Percentiles rank a stretch among this genome's conserved stretches.
phyloP scores from a whole-genome alignment of 345 rosid species.

The Kernera saxatilis region DNA sequence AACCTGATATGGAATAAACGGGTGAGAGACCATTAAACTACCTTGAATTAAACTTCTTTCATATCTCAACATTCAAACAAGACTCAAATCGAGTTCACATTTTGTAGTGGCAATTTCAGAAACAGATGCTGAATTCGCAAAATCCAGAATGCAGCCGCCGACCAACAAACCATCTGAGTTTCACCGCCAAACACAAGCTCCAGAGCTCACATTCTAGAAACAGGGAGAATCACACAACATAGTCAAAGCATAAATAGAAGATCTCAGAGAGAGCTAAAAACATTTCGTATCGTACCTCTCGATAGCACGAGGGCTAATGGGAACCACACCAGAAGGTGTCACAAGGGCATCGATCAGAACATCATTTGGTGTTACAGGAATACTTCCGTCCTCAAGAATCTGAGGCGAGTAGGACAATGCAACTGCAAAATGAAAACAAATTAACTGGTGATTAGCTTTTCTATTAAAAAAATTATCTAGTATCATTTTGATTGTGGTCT shows the following conservation, averaged over 20 bases:
- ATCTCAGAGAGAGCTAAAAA: constrained; percentile 3
- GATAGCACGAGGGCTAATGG: constrained; percentile 49
- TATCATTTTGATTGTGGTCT: background rate
- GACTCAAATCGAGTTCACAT: background rate
- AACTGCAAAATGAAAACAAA: constrained; percentile 44
- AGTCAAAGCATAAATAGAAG: background rate
- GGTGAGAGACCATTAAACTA: background rate
- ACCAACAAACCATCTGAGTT: background rate
- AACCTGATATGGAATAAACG: background rate
- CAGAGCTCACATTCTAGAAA: constrained; percentile 21
- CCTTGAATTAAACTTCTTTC: background rate
- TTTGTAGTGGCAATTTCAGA: background rate
- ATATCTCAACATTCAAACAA: constrained; percentile 12
- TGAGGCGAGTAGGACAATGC: constrained; percentile 86
- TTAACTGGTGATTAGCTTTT: background rate
- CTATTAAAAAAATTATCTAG: background rate
- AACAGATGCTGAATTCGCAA: background rate
- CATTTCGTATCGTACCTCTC: constrained; percentile 39
- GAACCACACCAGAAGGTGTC: constrained; percentile 67
- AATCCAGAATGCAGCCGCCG: background rate
- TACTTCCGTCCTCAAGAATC: constrained; percentile 62
- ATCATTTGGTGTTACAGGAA: constrained; percentile 62
- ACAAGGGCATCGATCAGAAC: constrained; percentile 70
- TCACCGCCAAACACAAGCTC: constrained; percentile 14
- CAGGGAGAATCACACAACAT: constrained; percentile 6